Base-by-base conservation (phyloP, 768 basidiomycete species). In the Calocera viscosa region DNA sequence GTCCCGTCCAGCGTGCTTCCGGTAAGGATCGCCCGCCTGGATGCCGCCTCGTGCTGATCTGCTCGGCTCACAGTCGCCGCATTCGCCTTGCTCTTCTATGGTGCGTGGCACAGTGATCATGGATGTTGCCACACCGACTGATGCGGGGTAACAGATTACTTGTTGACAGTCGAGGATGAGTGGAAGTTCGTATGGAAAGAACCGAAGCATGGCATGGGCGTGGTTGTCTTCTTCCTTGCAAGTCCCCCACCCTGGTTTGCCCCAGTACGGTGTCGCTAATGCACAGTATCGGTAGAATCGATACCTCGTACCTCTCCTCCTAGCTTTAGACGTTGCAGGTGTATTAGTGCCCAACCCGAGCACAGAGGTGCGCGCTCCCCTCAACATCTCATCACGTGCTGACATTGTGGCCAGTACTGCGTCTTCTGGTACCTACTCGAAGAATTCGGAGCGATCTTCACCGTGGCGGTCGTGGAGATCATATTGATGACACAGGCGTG, bases 371-470 rank as follows among this genome's bases (percentile, higher is more conserved):
- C 30, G 53, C 19, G 14, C 53, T 26, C 53, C 26, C 19, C 30
- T 19, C 53, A 11, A 11, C 30, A 60, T 16, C 53, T 2, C 2
- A 26, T 28, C 14, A 26, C 19, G 22, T 28, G 14, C 10, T 26
- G 14, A 60, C 53, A 5, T 32, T 5, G 11, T 10, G 5, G 14
- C 16, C 22, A 60, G 53, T 60, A 60, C 53, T 60, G 53, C 30
- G 30, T 60, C 24, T 60, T 60, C 53, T 60, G 53, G 53, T 60
- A 60, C 30, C 30, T 60, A 8, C 53, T 60, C 24, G 53, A 60
- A 32, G 53, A 60, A 26, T 60, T 60, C 53, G 53, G 53, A 16
- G 53, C 53, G 26, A 32, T 60, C 30, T 60, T 60, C 30, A 60
- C 14, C 53, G 30, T 60, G 14, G 53, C 53, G 30, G 26, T 60